Evolutionary conservation across 176 grass and related monocot genomes (phyloP).

Genomic region (Aegilops speltoides): DNA sequence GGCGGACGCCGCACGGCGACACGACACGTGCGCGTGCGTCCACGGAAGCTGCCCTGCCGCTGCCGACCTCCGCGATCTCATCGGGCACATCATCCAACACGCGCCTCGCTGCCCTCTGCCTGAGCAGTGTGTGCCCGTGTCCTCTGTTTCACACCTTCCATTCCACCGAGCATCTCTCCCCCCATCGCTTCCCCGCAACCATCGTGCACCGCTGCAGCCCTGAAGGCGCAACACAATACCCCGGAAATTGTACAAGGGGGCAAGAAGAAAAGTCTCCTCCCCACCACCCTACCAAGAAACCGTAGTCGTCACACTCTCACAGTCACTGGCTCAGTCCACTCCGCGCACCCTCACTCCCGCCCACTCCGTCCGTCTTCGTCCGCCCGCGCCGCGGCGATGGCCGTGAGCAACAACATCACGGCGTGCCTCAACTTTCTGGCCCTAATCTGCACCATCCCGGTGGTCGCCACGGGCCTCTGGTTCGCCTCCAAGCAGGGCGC

Average conservation of each 20-base stretch:
- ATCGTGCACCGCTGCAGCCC: background rate
- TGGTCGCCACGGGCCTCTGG: conserved; percentile 69
- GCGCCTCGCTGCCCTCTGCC: background rate
- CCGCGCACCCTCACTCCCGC: background rate
- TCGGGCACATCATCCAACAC: background rate
- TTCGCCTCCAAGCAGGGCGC: conserved; percentile 61
- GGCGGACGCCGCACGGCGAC: background rate
- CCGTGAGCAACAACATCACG: conserved; percentile 91
- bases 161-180: background rate
- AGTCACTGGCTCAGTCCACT: background rate
- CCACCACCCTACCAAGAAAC: background rate
- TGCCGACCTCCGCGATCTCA: background rate
- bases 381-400: conserved; percentile 32
- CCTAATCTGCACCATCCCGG: conserved; percentile 66
- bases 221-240: background rate
- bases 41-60: background rate
- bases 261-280: background rate
- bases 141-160: background rate
- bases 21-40: background rate
- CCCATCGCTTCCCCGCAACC: background rate
- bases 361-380: background rate
- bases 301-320: background rate
- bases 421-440: conserved; percentile 77
- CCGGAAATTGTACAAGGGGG: background rate
- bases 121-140: background rate